Evolutionary conservation across 2,329 filamentous ascomycete genomes (phyloP), one percentile per base, ranked within the genome.

Genomic region (Hypocrella siamensis): DNA sequence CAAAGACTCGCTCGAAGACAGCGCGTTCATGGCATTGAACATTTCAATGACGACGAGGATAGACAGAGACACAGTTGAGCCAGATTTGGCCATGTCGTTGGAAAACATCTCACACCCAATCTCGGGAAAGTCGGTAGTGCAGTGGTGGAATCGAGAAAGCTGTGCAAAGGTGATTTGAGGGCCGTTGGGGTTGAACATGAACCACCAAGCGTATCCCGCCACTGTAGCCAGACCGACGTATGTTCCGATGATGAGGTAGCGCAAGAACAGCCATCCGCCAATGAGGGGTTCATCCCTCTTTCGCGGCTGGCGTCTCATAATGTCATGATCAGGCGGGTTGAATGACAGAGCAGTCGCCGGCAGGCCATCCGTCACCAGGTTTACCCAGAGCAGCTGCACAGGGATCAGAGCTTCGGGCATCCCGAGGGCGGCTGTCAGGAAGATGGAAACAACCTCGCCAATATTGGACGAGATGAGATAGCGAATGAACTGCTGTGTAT

Each of bases 401-500:
- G 90, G 90, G 35, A 98, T 88, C 36, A 98, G 66, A 43, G 90
- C 90, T 60, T 98, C 92, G 15, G 90, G 90, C 84, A 98, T 93
- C 42, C 92, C 92, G 37, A 92, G 66, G 11, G 90, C 90, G 17
- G 90, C 90, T 10, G 90, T 98, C 46, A 98, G 60, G 70, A 98
- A 98, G 57, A 98, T 98, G 8, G 90, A 96, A 22, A 98, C 90
- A 22, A 98, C 90, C 56, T 98, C 90, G 47, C 90, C 92, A 43
- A 98, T 98, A 63, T 98, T 98, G 41, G 88, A 96, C 7, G 88
- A 96, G 54, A 98, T 98, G 38, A 98, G 71, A 56, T 98, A 98
- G 31, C 92, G 83, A 59, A 98, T 98, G 59, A 98, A 98, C 55
- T 98, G 90, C 54, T 98, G 90, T 5, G 90, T 98, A 67, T 98